Base-by-base conservation (phyloP, 2,329 filamentous ascomycete genomes). In the Lasiodiplodia hormozganensis region DNA sequence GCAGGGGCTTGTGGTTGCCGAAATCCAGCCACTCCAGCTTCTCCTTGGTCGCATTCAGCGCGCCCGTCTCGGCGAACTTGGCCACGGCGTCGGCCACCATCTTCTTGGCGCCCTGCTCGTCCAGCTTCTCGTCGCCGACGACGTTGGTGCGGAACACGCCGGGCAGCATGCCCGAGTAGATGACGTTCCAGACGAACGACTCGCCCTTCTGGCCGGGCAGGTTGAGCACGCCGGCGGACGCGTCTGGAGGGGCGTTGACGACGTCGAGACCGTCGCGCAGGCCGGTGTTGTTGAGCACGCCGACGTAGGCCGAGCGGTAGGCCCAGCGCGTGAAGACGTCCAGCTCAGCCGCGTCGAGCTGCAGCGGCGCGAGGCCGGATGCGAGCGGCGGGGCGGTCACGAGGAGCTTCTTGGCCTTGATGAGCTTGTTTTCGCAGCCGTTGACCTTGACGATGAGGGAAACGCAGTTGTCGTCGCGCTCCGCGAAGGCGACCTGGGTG, bases 331-430 rank as follows among this genome's bases (percentile, higher is more conserved):
- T 21, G 65, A 85, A 84, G 4, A 84, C 36, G 0, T 52, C 25
- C 1, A 21, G 62, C 67, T 86, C 84, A 1, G 83, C 67, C 1
- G 76, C 80, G 72, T 81, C 85, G 1, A 88, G 77, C 1, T 76
- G 69, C 0, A 90, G 76, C 0, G 73, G 62, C 56, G 89, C 85
- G 0, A 89, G 74, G 8, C 73, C 7, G 14, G 56, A 43, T 11
- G 36, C n/a, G 23, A 65, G 51, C 2, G 81, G 83, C 0, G 83
- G 83, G 10, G 82, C 77, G n/a, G 82, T 74, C 21, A 82, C 74
- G 12, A 86, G 70, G 1, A 85, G 71, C 64, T 82, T 80, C 43
- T 78, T 78, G 3, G 81, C 80, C 54, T 74, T 69, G 53, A 85
- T 73, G 68, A 73, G 70, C 58, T 74, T 74, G 10, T 7, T 11